These are phyloP conservation scores for Suhomyces sp. DNA, from an alignment of 805 yeast species.

Conservation along the genomic window DNA sequence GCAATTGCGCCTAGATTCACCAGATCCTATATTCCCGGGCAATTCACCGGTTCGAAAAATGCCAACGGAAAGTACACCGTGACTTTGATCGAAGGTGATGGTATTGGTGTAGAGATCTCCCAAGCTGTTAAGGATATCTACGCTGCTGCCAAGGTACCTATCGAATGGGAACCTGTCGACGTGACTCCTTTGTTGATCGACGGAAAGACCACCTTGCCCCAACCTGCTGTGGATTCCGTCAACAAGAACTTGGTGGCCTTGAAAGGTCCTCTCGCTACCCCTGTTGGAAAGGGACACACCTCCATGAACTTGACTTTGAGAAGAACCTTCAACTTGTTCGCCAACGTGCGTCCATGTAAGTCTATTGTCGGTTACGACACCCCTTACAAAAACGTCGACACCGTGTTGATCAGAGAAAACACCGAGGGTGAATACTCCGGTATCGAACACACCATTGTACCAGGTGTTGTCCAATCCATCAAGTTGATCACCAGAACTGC, in stretches of 20 bases:
- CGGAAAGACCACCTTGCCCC: conserved; percentile 92
- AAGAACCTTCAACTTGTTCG: conserved; percentile 93
- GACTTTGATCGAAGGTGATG: conserved; percentile 97
- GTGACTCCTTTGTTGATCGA: conserved; percentile 90
- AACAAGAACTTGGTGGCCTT: conserved; percentile 91
- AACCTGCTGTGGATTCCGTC: conserved; percentile 87
- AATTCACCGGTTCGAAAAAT: conserved; percentile 62
- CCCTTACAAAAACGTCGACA: conserved; percentile 84
- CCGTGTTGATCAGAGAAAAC: conserved; percentile 97
- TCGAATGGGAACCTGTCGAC: conserved; percentile 96
- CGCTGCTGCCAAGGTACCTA: conserved; percentile 91
- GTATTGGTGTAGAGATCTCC: conserved; percentile 95
- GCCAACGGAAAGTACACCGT: conserved; percentile 87
- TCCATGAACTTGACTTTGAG: conserved; percentile 96
- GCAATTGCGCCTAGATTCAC: conserved; percentile 28
- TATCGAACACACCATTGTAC: conserved; percentile 96
- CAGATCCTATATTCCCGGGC: conserved; percentile 50
- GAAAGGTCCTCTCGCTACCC: conserved; percentile 98
- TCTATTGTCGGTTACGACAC: conserved; percentile 92
- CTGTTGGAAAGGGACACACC: conserved; percentile 98
- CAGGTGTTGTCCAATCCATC: conserved; percentile 98
- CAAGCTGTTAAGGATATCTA: conserved; percentile 91
- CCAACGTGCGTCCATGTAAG: conserved; percentile 96
- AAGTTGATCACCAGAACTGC: conserved; percentile 96
- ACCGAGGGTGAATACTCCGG: conserved; percentile 99